Base-by-base conservation (phyloP, 129 eudicot genomes). In the Arctium lappa region DNA sequence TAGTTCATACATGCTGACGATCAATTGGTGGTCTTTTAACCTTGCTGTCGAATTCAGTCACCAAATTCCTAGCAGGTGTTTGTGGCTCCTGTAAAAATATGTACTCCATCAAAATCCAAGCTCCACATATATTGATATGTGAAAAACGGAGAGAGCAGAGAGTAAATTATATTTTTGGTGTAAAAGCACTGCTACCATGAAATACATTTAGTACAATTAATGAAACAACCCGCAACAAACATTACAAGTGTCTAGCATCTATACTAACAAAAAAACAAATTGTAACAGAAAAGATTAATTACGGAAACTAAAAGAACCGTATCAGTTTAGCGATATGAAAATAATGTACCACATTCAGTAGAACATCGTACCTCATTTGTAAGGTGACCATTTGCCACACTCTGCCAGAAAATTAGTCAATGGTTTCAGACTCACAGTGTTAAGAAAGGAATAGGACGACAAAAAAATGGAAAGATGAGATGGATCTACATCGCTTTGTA, bases 1-100 rank as follows among this genome's bases (percentile, higher is more conserved):
- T 33, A 11, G 13, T 62, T 42, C 92, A 69, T 86, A 94, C 98
- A 89, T 89, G 98, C 68, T 91, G 97, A 76, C 97, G 97, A 81
- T 95, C 98, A 77, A 74, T 74, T 13, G 92, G 96, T 37, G 97
- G 97, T 86, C 93, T 89, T 84, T 88, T 90, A 66, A 84, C 80
- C 85, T 89, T 95, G 89, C 87, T 82, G 83, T 91, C 97, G 70
- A 88, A 91, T 48, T 91, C 95, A 65, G 86, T 87, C 5, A 80
- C 88, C 84, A 84, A 83, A 80, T 83, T 90, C 86, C 91, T 89
- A 6, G 87, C 80, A 72, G 97, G 96, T 74, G 97, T 87, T 83
- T 74, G 90, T 79, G 86, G 88, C 86, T 95, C 98, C 98, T 95
- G 90, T 50, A 84, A 74, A 73, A 34, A 42, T 38, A 77, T 72